These are phyloP conservation scores for Dendrobium nobile DNA, from an alignment of 106 monocot genomes.

Conservation along the genomic window DNA sequence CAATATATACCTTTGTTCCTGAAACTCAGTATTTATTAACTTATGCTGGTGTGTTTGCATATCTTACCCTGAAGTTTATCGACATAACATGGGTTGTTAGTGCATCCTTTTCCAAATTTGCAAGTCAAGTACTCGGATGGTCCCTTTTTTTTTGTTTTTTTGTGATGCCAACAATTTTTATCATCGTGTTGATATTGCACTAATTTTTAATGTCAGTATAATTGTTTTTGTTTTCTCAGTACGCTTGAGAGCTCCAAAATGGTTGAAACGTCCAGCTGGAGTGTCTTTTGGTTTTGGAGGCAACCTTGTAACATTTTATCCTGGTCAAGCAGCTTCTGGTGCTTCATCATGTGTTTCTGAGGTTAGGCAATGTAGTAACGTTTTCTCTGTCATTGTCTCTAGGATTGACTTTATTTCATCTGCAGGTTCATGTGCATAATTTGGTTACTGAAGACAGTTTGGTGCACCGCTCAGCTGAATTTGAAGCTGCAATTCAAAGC, in stretches of 20 bases:
- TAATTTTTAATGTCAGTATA: neutral
- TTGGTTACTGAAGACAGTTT: constrained; percentile 85
- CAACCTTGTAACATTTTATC: constrained; percentile 74
- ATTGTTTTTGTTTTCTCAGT: constrained; percentile 24
- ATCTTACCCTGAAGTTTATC: neutral
- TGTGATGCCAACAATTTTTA: neutral
- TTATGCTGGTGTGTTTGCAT: neutral
- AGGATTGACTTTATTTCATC: constrained; percentile 7
- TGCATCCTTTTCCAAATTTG: neutral
- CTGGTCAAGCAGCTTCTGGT: constrained; percentile 24
- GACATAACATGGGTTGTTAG: neutral
- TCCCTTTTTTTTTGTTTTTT: neutral
- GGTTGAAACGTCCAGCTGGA: constrained; percentile 88
- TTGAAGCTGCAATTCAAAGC: constrained; percentile 66
- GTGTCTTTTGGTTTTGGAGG: constrained; percentile 97
- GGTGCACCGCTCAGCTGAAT: constrained; percentile 85
- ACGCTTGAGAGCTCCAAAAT: constrained; percentile 87
- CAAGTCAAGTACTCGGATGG: neutral
- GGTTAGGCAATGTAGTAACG: constrained; percentile 25
- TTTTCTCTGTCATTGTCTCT: constrained; percentile 9
- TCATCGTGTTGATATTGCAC: neutral
- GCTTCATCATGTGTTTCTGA: constrained; percentile 50
- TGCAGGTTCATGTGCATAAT: constrained; percentile 75
- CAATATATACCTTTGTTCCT: neutral
- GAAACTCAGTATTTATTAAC: neutral